Conservation (phyloP, 192 early-diverging fungal genomes). For the Podila horticola region DNA sequence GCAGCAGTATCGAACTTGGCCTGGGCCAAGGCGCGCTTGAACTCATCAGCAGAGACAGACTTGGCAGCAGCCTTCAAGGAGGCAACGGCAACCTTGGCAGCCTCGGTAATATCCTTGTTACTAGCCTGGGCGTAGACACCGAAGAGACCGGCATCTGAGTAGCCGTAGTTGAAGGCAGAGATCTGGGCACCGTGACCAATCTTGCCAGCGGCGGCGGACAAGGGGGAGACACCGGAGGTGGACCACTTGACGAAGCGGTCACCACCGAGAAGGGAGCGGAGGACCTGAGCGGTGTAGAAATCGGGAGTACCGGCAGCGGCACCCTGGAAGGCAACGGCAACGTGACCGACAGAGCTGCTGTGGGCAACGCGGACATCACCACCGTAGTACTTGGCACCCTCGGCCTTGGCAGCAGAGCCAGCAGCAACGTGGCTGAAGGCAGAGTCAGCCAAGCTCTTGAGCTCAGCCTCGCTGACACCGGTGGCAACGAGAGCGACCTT, state of each 20-base stretch:
- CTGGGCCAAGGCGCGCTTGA: conserved; percentile 73
- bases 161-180: conserved; percentile 84
- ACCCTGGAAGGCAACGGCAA: conserved; percentile 85
- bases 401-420: conserved; percentile 35
- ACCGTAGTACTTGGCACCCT: conserved; percentile 79
- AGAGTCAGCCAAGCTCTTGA: conserved; percentile 73
- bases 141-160: conserved; percentile 93
- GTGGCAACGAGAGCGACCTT: conserved; percentile 88
- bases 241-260: conserved; percentile 72
- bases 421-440: conserved; percentile 62
- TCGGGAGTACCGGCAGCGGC: conserved; percentile 68
- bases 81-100: conserved; percentile 67
- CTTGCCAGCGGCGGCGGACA: conserved; percentile 72
- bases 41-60: conserved; percentile 60
- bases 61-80: conserved; percentile 68
- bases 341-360: conserved; percentile 64
- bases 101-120: conserved; percentile 67
- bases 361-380: conserved; percentile 86
- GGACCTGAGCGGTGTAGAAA: conserved; percentile 71
- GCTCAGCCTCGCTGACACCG: conserved; percentile 79
- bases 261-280: conserved; percentile 70
- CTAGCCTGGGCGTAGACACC: conserved; percentile 79
- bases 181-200: conserved; percentile 63
- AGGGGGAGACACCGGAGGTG: conserved; percentile 61
- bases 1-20: conserved; percentile 66